Evolutionary conservation across 2,329 filamentous ascomycete genomes (phyloP).

Genomic region (Ampelomyces quisqualis): DNA sequence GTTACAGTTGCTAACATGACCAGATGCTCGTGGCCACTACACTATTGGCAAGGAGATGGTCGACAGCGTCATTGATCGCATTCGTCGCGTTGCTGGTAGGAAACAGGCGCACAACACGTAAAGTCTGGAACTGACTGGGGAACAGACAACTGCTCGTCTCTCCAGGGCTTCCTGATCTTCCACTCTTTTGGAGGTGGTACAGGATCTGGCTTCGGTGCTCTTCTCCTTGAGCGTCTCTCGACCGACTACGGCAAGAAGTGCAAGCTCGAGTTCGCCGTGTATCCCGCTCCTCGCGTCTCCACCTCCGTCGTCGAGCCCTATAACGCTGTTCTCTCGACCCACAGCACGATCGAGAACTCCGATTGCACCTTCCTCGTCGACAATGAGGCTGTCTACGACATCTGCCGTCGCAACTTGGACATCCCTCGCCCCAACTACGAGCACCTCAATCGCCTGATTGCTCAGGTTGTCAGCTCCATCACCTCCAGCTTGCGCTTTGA

Average conservation of each 20-base stretch:
- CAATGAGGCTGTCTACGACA: conserved; percentile 74
- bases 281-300: conserved; percentile 68
- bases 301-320: conserved; percentile 73
- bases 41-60: conserved; percentile 77
- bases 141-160: conserved; percentile 69
- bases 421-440: conserved; percentile 69
- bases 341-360: conserved; percentile 76
- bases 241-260: conserved; percentile 75
- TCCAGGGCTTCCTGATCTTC: conserved; percentile 73
- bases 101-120: neutral
- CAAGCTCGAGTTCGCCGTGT: conserved; percentile 74
- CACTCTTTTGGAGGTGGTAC: conserved; percentile 74
- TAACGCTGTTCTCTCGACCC: conserved; percentile 71
- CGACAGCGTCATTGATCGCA: conserved; percentile 67
- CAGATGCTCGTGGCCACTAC: conserved; percentile 72
- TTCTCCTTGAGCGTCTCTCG: conserved; percentile 71
- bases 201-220: conserved; percentile 70
- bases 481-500: conserved; percentile 72
- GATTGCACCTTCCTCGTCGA: conserved; percentile 77
- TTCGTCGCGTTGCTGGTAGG: conserved; percentile 68
- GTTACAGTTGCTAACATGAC: conserved; percentile 16
- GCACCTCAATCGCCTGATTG: conserved; percentile 71
- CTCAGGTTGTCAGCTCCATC: conserved; percentile 73
- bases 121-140: conserved; percentile 17
- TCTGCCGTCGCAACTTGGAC: conserved; percentile 71